Conservation (phyloP, 371 early-diverging fungal species). For the Circinella minor region DNA sequence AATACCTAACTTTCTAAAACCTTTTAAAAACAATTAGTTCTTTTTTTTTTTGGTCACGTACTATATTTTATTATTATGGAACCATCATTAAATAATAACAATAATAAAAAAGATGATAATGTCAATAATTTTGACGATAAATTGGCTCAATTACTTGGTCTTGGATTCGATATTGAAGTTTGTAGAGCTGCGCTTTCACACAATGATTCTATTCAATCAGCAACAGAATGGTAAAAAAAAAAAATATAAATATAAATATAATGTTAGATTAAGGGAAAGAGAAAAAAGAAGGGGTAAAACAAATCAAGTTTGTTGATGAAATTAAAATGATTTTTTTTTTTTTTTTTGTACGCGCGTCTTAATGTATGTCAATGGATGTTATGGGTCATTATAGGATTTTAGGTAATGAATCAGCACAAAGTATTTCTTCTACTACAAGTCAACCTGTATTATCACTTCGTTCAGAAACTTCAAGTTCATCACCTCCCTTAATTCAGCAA, state of each 20-base stretch:
- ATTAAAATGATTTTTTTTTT: too few species aligned
- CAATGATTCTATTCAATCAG: constrained; percentile 31
- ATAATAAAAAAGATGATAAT: too few species aligned
- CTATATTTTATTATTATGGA: too few species aligned
- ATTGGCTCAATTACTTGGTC: constrained; percentile 34
- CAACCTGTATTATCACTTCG: not conserved
- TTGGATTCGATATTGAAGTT: constrained; percentile 40
- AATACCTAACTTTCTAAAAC: too few species aligned
- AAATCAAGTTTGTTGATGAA: too few species aligned
- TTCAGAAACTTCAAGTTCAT: not conserved
- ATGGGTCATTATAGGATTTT: not conserved
- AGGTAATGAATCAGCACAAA: not conserved
- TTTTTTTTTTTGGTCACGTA: too few species aligned
- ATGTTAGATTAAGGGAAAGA: too few species aligned
- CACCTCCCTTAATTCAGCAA: not conserved
- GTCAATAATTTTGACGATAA: constrained; percentile 5
- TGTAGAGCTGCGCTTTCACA: constrained; percentile 33
- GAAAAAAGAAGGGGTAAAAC: too few species aligned
- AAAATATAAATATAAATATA: not conserved
- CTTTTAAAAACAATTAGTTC: too few species aligned
- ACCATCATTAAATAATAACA: too few species aligned
- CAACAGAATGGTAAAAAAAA: constrained; percentile 36
- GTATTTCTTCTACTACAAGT: not conserved
- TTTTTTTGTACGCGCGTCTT: too few species aligned
- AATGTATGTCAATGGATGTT: too few species aligned